Base-by-base conservation (phyloP, 208 protist genomes). In the Phytomonas francai region DNA sequence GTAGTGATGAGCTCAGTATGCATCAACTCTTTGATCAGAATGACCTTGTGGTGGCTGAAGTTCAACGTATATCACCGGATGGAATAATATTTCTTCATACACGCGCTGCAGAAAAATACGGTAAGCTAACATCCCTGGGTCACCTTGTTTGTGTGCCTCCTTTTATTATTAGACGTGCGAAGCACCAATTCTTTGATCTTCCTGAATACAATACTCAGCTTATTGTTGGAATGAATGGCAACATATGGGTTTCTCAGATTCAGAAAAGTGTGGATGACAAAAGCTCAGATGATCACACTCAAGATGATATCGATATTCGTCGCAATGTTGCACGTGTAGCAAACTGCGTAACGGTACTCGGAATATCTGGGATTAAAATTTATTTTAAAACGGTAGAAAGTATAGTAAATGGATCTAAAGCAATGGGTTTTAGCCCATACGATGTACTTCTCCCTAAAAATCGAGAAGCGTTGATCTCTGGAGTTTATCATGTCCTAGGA, bases 1-100 rank as follows among this genome's bases (percentile, higher is more conserved):
- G 84, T 29, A 83, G 84, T 28, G 97, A 99, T 83, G 93, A 98
- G 76, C 76, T 99, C 1, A 82, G 91, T 19, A 99, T 99, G 98
- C 83, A 97, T 9, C 75, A 85, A 31, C 83, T 98, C 33, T 99
- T 98, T 87, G 90, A 93, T 30, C 96, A 99, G 65, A 85, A 95
- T 57, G 97, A 99, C 83, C 33, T 98, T 5, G 78, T 98, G 57
- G 83, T 84, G 31, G 95, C 97, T 4, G 97, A 99, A 73, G 98
- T 99, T 3, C 97, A 99, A 62, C 73, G 84, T 12, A 81, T 98
- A 30, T 95, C 87, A 63, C 71, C 85, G 9, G 87, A 96, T 54
- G 97, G 97, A 14, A 77, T 95, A 11, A 73, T 97, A 19, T 95
- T 86, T 0, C 75, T 99, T 14, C 98, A 99, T 73, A 99, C 97